Base-by-base conservation (phyloP, 2,329 filamentous ascomycete genomes). In the Ascochyta koolunga region DNA sequence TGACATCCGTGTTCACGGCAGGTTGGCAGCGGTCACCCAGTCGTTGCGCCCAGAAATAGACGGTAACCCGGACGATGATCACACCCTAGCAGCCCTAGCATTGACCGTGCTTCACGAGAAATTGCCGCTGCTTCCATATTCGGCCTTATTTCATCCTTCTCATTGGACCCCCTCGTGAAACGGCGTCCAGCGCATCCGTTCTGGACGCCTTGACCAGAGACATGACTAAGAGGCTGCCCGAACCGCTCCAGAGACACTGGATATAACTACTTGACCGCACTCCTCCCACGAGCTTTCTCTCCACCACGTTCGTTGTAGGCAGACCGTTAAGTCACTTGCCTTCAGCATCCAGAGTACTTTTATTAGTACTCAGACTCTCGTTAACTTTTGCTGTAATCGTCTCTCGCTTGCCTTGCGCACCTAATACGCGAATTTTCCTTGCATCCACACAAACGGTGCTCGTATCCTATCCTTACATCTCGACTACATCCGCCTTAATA, bases 31-130 rank as follows among this genome's bases (percentile, higher is more conserved):
- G n/a, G n/a, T n/a, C n/a, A n/a, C n/a, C 58, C 64, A 65, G 54
- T 66, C 46, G 52, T 36, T 56, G 21, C 45, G 63, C 59, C 65
- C 59, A 62, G 60, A 61, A 68, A 70, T 68, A 67, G 65, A 61
- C 46, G 35, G 36, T 37, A 52, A 45, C 54, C 63, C 27, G 55
- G 55, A 61, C 57, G 62, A 54, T 49, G 62, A 70, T 69, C 67
- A 37, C 45, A 47, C 55, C 58, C 37, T 41, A 49, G 39, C 50
- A 37, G 47, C 44, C 49, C 52, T 62, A 48, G 58, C 58, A 65
- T 66, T 66, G 64, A 64, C 67, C 41, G 45, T 50, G 56, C 49
- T 37, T 54, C 53, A 57, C 52, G 50, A 50, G 56, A 66, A 65
- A 68, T 68, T 71, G 60, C 54, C 61, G 67, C 67, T 54, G 54